phyloP scores from a whole-genome alignment of 2,329 filamentous ascomycete species.

The Dichotomopilus funicola region DNA sequence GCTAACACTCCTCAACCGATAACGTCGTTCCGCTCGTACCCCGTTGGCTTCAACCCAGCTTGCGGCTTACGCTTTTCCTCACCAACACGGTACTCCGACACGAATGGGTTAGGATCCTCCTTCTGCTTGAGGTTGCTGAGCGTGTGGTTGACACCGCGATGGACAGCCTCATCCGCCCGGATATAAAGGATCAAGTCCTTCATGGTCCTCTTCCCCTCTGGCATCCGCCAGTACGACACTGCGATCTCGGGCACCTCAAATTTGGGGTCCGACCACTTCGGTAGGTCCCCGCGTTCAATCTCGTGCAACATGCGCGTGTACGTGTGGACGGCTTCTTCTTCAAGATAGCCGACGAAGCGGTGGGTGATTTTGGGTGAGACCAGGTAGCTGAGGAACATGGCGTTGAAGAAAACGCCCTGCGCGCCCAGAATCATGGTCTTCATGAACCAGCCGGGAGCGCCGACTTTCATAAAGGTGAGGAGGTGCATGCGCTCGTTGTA shows the following conservation, averaged over 20 bases:
- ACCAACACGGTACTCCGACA: constrained; percentile 69
- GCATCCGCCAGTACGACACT: constrained; percentile 89
- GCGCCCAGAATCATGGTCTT: constrained; percentile 85
- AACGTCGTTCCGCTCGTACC: constrained; percentile 80
- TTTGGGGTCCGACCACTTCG: constrained; percentile 65
- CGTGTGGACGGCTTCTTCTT: constrained; percentile 94
- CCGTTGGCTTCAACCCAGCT: constrained; percentile 56
- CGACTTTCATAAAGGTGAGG: constrained; percentile 76
- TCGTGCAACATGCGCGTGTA: constrained; percentile 87
- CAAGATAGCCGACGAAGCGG: constrained; percentile 92
- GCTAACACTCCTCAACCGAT: constrained; percentile 37
- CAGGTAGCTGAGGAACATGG: constrained; percentile 83
- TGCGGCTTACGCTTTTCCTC: constrained; percentile 53
- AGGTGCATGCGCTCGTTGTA: constrained; percentile 94
- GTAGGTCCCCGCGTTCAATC: constrained; percentile 75
- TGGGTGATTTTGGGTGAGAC: constrained; percentile 82
- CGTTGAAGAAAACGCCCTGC: constrained; percentile 95
- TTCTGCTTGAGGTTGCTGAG: constrained; percentile 80
- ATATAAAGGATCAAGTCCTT: constrained; percentile 82
- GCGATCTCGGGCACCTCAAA: constrained; percentile 83
- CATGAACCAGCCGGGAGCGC: constrained; percentile 74
- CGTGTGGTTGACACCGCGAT: constrained; percentile 94
- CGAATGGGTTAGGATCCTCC: constrained; percentile 87
- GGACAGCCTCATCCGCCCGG: constrained; percentile 65
- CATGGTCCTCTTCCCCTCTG: constrained; percentile 75